Base-by-base conservation (phyloP, 73 alveolate genomes). In the Paramecium bursaria region DNA sequence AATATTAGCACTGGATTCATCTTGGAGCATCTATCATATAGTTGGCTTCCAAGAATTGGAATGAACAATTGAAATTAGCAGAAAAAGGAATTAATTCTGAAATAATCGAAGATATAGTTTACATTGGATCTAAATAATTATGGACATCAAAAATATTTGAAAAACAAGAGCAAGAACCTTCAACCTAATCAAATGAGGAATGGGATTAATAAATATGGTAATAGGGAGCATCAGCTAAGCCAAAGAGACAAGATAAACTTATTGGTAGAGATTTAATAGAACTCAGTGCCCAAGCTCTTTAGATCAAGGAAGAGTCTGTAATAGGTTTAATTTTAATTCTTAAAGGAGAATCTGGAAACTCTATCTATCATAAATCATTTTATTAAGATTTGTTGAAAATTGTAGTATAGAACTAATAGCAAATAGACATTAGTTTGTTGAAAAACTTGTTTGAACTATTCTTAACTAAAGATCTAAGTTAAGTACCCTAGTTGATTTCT, bases 231-330 rank as follows among this genome's bases (percentile, higher is more conserved):
- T 11, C 76, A 2, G 17, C 21, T n/a, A 57, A 23, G 27, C 10
- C 33, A 27, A 3, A 6, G 6, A 57, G 76, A 57, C 27, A 57
- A 30, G 76, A 57, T 10, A 57, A 57, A 57, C 33, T 57, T n/a
- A 57, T 30, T 57, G 33, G 33, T 57, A 57, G 76, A 57, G 76
- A 57, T 10, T 23, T 57, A 2, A 57, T 57, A 30, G 76, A 57
- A 57, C 15, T 27, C 27, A 23, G 27, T 11, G 27, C 76, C 15
- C 33, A 30, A 57, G 51, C 76, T 7, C 33, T 57, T 50, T 14
- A 27, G 14, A 57, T 57, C 2, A 30, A 48, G 11, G 76, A 57
- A 57, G 33, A 30, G 27, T 30, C 76, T 26, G 47, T 30, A 0
- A 57, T 57, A 1, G 76, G 76, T 10, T 57, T 57, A 57, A 30